Evolutionary conservation across 1,284 basidiomycete species (phyloP).

Genomic region (Leccinum subrobustum): DNA sequence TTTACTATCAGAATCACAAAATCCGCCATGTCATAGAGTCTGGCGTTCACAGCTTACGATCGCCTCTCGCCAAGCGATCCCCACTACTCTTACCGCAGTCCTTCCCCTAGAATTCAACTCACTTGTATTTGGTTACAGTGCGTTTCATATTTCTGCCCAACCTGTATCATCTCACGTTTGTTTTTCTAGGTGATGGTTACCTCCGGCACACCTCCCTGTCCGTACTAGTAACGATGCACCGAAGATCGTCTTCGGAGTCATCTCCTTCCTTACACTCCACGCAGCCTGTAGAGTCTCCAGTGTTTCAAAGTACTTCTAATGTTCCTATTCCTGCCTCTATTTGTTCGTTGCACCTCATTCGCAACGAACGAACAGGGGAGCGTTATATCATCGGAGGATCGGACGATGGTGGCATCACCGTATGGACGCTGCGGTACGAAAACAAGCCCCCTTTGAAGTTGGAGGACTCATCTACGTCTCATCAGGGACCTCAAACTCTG

Average conservation of each 20-base stretch:
- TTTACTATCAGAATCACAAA: constrained; percentile 10
- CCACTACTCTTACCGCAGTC: constrained; percentile 39
- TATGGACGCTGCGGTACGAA: constrained; percentile 64
- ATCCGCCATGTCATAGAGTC: constrained; percentile 12
- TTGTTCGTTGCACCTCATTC: constrained; percentile 50
- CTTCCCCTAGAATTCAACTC: constrained; percentile 57
- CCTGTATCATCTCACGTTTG: neutral
- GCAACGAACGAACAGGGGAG: constrained; percentile 55
- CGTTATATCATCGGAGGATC: constrained; percentile 65
- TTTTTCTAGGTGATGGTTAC: constrained; percentile 55
- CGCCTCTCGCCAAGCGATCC: constrained; percentile 3
- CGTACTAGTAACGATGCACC: constrained; percentile 20
- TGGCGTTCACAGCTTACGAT: constrained; percentile 19
- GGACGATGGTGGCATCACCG: constrained; percentile 70
- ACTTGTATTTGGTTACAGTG: constrained; percentile 64
- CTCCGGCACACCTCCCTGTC: constrained; percentile 44
- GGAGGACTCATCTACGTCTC: constrained; percentile 20
- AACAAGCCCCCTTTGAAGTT: neutral
- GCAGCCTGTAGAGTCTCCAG: neutral
- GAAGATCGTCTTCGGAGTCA: neutral
- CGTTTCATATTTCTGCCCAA: constrained; percentile 22
- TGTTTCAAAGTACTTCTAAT: constrained; percentile 41
- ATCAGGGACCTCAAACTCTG: constrained; percentile 59
- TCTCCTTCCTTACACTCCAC: constrained; percentile 1
- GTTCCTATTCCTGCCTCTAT: constrained; percentile 48